Evolutionary conservation across 2,329 filamentous ascomycete species (phyloP).

Genomic region (Exophiala sp.): DNA sequence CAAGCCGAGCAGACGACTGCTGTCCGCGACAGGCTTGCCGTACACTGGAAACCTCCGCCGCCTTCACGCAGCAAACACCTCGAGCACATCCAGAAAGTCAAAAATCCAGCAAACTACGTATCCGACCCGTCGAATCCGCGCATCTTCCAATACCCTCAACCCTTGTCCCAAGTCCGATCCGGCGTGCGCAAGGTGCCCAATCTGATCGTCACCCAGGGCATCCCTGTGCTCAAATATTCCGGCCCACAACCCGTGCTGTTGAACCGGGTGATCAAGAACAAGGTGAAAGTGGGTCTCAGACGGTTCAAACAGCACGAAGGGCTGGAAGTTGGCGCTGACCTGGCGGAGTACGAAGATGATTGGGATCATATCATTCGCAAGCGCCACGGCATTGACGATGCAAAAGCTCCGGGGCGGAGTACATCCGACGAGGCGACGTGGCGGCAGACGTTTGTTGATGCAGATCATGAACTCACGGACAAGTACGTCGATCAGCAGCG

Average conservation of each 20-base stretch:
- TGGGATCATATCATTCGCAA: conserved; percentile 39
- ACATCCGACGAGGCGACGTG: background rate
- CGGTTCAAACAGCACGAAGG: conserved; percentile 34
- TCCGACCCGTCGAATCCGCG: conserved; percentile 11
- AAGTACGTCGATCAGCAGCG: conserved; percentile 3
- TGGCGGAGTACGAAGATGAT: conserved; percentile 40
- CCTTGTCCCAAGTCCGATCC: conserved; percentile 13
- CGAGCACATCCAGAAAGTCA: conserved; percentile 13
- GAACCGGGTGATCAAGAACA: conserved; percentile 36
- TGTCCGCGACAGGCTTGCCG: conserved; percentile 5
- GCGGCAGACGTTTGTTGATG: conserved; percentile 5
- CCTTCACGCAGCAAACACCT: conserved; percentile 2
- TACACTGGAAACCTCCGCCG: conserved; percentile 12
- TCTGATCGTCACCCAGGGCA: conserved; percentile 38
- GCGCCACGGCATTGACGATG: background rate
- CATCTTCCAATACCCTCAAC: conserved; percentile 21
- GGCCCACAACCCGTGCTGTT: conserved; percentile 43
- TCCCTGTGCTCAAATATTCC: conserved; percentile 44
- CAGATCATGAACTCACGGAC: conserved; percentile 6
- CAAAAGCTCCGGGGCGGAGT: background rate
- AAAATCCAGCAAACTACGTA: conserved; percentile 4
- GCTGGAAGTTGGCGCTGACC: conserved; percentile 32
- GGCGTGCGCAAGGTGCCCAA: conserved; percentile 40
- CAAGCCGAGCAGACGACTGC: conserved; percentile 7
- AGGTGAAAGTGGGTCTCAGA: conserved; percentile 36